Evolutionary conservation across 2,329 filamentous ascomycete species (phyloP).

Genomic region (Pyricularia pennisetigena): DNA sequence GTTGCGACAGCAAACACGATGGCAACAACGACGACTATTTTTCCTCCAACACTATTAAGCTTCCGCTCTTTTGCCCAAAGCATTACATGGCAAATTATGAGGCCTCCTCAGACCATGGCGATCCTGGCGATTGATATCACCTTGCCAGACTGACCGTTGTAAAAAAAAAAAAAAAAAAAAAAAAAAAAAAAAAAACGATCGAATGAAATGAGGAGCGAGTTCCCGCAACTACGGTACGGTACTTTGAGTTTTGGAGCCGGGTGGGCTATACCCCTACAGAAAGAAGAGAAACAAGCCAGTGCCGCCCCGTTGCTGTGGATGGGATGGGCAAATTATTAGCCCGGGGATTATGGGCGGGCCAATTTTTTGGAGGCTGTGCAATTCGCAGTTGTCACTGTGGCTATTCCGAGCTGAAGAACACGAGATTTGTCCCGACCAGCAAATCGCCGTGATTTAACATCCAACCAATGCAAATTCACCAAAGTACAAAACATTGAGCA

Average conservation of each 20-base stretch:
- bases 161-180: too few species aligned
- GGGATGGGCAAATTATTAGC: not conserved
- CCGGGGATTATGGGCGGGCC: not conserved
- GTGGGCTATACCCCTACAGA: not conserved
- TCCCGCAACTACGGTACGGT: not conserved
- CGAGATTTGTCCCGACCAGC: not conserved
- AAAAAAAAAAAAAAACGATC: too few species aligned
- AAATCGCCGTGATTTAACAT: not conserved
- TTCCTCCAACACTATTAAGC: not conserved
- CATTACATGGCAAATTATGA: not conserved
- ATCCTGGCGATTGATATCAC: not conserved
- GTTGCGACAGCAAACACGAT: conserved; percentile 3
- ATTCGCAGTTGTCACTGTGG: not conserved
- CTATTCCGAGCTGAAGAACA: not conserved
- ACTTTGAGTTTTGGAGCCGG: not conserved
- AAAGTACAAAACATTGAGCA: not conserved
- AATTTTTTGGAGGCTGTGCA: not conserved
- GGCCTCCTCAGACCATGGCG: not conserved
- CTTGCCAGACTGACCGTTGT: not conserved
- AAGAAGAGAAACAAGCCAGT: not conserved
- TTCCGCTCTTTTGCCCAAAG: not conserved
- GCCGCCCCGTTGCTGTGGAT: not conserved
- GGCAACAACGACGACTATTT: conserved; percentile 1
- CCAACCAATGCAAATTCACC: not conserved
- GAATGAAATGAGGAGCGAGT: not conserved